Evolutionary conservation across 805 yeast genomes (phyloP).

Genomic region (Hanseniaspora occidentalis): DNA sequence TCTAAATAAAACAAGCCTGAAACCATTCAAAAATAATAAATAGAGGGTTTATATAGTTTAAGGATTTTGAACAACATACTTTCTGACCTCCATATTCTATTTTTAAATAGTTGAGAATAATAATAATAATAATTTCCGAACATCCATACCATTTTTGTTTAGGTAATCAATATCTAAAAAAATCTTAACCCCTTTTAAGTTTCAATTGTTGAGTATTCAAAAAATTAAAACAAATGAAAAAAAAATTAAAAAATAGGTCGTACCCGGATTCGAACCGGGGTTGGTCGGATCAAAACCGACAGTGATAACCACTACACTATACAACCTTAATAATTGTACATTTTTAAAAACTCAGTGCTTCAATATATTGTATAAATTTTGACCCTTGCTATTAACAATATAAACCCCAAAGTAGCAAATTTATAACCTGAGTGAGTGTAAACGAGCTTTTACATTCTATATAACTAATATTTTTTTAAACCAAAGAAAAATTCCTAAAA

Average conservation of each 20-base stretch:
- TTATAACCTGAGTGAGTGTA: no score
- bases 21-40: no score
- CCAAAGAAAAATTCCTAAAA: neutral
- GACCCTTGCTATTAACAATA: neutral
- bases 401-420: neutral
- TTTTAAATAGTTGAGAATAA: no score
- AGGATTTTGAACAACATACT: no score
- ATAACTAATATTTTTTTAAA: neutral
- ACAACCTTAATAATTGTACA: constrained; percentile 26
- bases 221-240: neutral
- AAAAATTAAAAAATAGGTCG: constrained; percentile 36
- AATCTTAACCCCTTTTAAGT: no score
- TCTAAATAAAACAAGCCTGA: no score
- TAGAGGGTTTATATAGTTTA: no score
- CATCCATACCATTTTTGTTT: no score
- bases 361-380: neutral
- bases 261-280: constrained; percentile 85
- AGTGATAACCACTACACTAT: constrained; percentile 51
- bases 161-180: no score
- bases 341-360: neutral
- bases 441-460: neutral
- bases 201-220: no score
- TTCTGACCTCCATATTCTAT: no score
- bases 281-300: constrained; percentile 52
- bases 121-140: no score